phyloP scores from a whole-genome alignment of 139 green algal genomes.

The Picochlorum sp. region DNA sequence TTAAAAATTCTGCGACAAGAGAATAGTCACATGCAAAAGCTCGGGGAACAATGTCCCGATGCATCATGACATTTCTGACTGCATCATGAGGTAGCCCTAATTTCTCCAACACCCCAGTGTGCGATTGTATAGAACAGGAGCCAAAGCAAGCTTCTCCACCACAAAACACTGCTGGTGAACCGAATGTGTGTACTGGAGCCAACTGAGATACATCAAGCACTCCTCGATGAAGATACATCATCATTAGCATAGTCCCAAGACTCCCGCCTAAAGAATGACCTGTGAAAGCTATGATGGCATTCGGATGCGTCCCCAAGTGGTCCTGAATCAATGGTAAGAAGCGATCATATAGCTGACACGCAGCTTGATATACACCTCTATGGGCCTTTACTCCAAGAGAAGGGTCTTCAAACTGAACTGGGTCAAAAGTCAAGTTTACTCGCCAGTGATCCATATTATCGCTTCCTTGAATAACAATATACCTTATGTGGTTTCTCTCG shows the following conservation, averaged over 20 bases:
- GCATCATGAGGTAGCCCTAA: conserved; percentile 34
- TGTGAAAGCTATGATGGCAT: conserved; percentile 61
- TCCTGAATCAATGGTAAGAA: conserved; percentile 80
- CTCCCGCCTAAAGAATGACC: conserved; percentile 90
- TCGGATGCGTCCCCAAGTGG: conserved; percentile 59
- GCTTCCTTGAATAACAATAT: conserved; percentile 70
- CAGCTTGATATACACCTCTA: conserved; percentile 84
- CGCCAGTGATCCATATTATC: conserved; percentile 70
- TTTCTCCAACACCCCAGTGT: conserved; percentile 24
- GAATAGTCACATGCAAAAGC: conserved; percentile 96
- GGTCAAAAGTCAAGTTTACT: conserved; percentile 88
- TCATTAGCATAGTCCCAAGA: conserved; percentile 69
- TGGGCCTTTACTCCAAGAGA: conserved; percentile 77
- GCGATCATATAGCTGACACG: conserved; percentile 71
- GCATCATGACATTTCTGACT: conserved; percentile 78
- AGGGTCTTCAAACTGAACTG: conserved; percentile 85
- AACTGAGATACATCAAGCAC: conserved; percentile 48
- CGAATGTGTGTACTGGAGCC: conserved; percentile 82
- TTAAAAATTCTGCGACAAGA: conserved; percentile 64
- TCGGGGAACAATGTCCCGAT: conserved; percentile 87
- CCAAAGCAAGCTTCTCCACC: conserved; percentile 27
- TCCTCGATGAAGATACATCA: conserved; percentile 77
- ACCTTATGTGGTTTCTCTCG: conserved; percentile 32
- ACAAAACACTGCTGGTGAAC: conserved; percentile 76
- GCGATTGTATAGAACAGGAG: neutral